Base-by-base conservation (phyloP, 2,329 filamentous ascomycete genomes). In the Fusarium sp. region DNA sequence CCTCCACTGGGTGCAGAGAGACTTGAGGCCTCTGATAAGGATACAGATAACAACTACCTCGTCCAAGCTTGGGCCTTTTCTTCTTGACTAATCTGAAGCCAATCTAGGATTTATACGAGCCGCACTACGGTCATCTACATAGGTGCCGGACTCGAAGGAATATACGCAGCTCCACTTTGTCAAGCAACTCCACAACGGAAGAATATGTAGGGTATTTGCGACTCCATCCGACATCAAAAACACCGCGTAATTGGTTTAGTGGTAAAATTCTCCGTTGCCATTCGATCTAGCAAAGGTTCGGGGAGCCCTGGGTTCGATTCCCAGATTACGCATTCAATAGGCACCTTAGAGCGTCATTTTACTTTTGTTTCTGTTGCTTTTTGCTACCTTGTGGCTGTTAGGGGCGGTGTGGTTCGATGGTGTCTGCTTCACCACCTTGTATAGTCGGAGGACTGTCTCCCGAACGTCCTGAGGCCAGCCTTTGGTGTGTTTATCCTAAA, bases 191-290 rank as follows among this genome's bases (percentile, higher is more conserved):
- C 13, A 15, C 5, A 23, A 40, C 40, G 32, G 33, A 52, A 32
- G 38, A 40, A 52, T 23, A 32, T 40, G 33, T 52, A 33, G 17
- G 38, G 33, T 38, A 15, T 52, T 52, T 52, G 33, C 33, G 13
- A 27, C 1, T 1, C 0, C 3, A 3, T 12, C 2, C 26, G 13
- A 27, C 48, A 52, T 52, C 33, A 27, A 40, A 38, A n/a, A n/a
- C 32, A 26, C 9, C 17, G 48, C 48, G 48, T 52, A 52, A 52
- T 52, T 52, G 48, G 48, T 52, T 52, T 52, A 52, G 48, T 52
- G 48, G 48, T 52, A 52, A 52, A 52, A 52, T 52, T 52, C 48
- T 52, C 48, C 48, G 48, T 52, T 52, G 48, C 48, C 48, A 52
- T 52, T n/a, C 32, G 48, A 27, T 32, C 33, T 23, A 23, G 23